Percentiles rank a stretch among this genome's conserved stretches.
Conservation (phyloP, 495 filamentous ascomycete genomes). For the Lichina pygmaea region DNA sequence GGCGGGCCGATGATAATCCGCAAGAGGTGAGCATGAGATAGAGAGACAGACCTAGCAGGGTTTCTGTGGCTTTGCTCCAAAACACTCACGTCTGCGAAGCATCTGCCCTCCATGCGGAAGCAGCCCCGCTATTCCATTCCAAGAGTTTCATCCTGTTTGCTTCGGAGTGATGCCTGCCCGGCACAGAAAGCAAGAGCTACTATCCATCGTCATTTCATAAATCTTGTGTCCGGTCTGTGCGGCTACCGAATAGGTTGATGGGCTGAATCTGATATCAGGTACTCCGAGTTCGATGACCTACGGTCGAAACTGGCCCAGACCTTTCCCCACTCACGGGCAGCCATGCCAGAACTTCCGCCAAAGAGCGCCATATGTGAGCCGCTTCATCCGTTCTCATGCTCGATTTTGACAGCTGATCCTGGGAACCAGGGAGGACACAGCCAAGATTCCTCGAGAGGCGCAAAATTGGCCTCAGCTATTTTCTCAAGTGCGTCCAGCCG, state of each 20-base stretch:
- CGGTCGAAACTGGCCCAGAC: slow-evolving; percentile 27
- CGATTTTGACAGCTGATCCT: slow-evolving; percentile 4
- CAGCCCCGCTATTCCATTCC: too few relatives aligned
- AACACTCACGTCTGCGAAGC: too few relatives aligned
- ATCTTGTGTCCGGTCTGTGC: too few relatives aligned
- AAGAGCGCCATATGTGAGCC: slow-evolving; percentile 42
- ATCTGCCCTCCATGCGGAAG: too few relatives aligned
- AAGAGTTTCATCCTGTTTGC: too few relatives aligned
- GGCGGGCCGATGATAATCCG: slow-evolving; percentile 31
- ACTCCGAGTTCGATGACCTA: slow-evolving; percentile 46
- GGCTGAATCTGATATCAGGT: slow-evolving; percentile 16
- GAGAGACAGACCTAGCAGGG: too few relatives aligned
- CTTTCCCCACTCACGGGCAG: slow-evolving; percentile 36
- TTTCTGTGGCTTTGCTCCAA: too few relatives aligned
- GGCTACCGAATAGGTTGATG: too few relatives aligned
- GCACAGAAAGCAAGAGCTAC: too few relatives aligned
- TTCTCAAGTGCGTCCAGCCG: slow-evolving; percentile 30
- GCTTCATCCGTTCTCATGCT: background rate
- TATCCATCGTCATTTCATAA: too few relatives aligned
- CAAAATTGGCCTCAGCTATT: slow-evolving; percentile 37
- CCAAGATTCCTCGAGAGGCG: slow-evolving; percentile 40
- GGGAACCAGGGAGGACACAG: slow-evolving; percentile 34
- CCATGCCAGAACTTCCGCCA: slow-evolving; percentile 37
- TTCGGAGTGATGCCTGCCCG: too few relatives aligned
- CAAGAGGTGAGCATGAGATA: slow-evolving; percentile 19